phyloP scores from a whole-genome alignment of 2,329 filamentous ascomycete genomes.

The Colletotrichum destructivum region DNA sequence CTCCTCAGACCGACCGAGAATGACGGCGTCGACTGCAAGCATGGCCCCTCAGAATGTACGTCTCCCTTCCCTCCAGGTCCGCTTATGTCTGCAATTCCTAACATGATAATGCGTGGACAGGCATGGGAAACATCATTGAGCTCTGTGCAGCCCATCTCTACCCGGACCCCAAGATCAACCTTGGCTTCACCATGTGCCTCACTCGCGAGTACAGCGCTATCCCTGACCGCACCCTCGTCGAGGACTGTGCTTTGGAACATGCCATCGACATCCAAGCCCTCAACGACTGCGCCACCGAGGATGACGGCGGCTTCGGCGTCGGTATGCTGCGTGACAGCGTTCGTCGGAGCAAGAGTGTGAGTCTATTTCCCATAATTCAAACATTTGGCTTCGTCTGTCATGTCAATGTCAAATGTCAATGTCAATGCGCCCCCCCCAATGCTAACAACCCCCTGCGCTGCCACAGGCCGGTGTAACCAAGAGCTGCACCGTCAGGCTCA shows the following conservation, averaged over 20 bases:
- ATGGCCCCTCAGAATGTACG: conserved; percentile 86
- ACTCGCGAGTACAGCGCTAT: conserved; percentile 83
- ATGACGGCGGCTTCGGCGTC: conserved; percentile 81
- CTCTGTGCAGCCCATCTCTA: conserved; percentile 90
- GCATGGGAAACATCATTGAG: conserved; percentile 93
- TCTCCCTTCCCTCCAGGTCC: conserved; percentile 1
- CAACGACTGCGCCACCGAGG: conserved; percentile 84
- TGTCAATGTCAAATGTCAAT: too few species aligned
- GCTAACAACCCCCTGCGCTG: conserved; percentile 18
- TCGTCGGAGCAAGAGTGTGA: conserved; percentile 71
- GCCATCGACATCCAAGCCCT: conserved; percentile 86
- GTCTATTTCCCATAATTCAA: conserved; percentile 40
- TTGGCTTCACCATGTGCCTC: conserved; percentile 95
- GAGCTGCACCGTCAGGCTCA: conserved; percentile 85
- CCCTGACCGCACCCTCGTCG: conserved; percentile 82
- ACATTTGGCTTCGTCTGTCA: conserved; percentile 7
- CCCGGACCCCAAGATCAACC: conserved; percentile 86
- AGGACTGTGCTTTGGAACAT: conserved; percentile 92
- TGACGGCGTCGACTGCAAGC: conserved; percentile 88
- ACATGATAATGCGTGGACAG: conserved; percentile 44
- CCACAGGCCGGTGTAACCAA: conserved; percentile 74
- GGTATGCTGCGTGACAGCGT: conserved; percentile 79
- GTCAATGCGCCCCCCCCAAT: background rate
- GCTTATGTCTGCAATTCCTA: background rate
- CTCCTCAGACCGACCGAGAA: conserved; percentile 75